Base-by-base conservation (phyloP, 169 alveolate genomes). In the Cryptosporidium sp. region DNA sequence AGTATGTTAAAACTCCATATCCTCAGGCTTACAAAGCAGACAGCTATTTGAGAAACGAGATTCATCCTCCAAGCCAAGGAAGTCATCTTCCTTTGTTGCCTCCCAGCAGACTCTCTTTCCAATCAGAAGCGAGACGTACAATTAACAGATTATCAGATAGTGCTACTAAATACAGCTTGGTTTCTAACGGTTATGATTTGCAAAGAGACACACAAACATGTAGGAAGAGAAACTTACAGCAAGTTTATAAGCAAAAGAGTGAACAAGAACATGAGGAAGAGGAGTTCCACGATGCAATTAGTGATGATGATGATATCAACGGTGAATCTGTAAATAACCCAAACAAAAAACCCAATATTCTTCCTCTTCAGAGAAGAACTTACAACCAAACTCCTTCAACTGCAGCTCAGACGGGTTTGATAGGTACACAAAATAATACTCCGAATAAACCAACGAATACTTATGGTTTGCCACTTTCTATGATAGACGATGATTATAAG, bases 241-340 rank as follows among this genome's bases (percentile, higher is more conserved):
- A 65, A 16, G 75, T 80, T 41, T 80, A 59, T 26, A 80, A 29
- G 26, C 55, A 59, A 3, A 65, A 80, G 3, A 9, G 9, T 41
- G 75, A 59, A 3, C 43, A 23, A 12, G 68, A 74, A 37, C 7
- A 18, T 74, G 89, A 80, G 9, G 75, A 65, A 23, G 89, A 80
- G 52, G 89, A 80, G 37, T 80, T 80, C 62, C 51, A 62, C 23
- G 89, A 80, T 59, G 89, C 89, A 23, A 62, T 80, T 10, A 80
- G 89, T 62, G 89, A 62, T 41, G 75, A 80, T 43, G 80, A 75
- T 7, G 21, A 62, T 41, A 16, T n/a, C 41, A 62, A 58, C n/a
- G 18, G n/a, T 33, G 89, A 41, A 9, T 21, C 23, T n/a, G 3
- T 29, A 8, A 43, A 41, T 50, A 55, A 52, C 12, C 23, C 62